Evolutionary conservation across 2,329 filamentous ascomycete species (phyloP), one percentile per base, ranked within the genome.

Genomic region (Xylaria sp.): DNA sequence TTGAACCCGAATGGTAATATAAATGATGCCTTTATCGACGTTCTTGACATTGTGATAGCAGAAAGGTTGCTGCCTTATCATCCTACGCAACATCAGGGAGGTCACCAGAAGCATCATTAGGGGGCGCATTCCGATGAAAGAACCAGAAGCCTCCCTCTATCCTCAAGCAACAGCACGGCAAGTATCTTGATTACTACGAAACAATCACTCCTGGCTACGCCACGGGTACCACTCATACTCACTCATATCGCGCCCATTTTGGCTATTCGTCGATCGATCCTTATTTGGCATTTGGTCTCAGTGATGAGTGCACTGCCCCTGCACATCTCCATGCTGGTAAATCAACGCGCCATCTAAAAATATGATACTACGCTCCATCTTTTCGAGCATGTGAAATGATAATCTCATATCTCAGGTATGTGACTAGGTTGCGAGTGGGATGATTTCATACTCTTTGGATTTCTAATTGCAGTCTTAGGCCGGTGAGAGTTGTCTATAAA

Each of bases 11-110:
- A 48, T 29, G 35, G 42, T 9, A 29, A 29, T 55, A 13, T 27
- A 18, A 16, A n/a, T 0, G 48, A 54, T 55, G 18, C 5, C 29
- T 63, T 58, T 44, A 32, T 66, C n/a, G 59, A 63, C 4, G 44
- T 59, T n/a, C 13, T 63, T 1, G 65, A 63, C 25, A 4, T 63
- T 1, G 25, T 67, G 9, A 29, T 57, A 25, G 40, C 16, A 10
- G 58, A 57, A 25, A 55, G 64, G 9, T 35, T 51, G 47, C 44
- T 53, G n/a, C 48, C 63, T 44, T 54, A 25, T 23, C 27, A 60
- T 18, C 55, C 25, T 9, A 54, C 16, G 1, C n/a, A 5, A 13
- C 21, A 29, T 9, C 51, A 50, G 8, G 35, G 42, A 12, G 27
- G 1, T 44, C 37, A 60, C 10, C 21, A 47, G 3, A 53, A 59